A percentile compares a stretch with the other conserved stretches of the same genome.
Evolutionary conservation across 768 basidiomycete genomes (phyloP).

Genomic region (Suillus variegatus): DNA sequence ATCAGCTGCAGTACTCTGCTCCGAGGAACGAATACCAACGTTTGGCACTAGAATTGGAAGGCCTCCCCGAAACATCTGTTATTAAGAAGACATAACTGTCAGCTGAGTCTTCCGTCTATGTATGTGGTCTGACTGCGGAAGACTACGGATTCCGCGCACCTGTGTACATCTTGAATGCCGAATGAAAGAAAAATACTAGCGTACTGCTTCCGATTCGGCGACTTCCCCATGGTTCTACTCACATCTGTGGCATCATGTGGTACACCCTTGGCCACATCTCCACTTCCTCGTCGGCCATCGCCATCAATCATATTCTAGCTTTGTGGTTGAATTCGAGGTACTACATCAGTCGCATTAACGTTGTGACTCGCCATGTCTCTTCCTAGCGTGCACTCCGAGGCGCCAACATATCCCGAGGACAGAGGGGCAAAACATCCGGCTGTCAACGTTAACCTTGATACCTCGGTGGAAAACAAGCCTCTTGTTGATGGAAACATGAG

Average conservation of each 20-base stretch:
- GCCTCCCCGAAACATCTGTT: background rate
- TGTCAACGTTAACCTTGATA: background rate
- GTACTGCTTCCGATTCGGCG: background rate
- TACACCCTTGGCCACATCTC: background rate
- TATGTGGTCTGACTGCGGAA: background rate
- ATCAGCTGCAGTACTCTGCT: background rate
- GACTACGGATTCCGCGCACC: background rate
- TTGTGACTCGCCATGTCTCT: background rate
- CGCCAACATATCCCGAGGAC: background rate
- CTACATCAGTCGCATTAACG: background rate
- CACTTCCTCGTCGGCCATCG: background rate
- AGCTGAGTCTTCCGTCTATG: background rate
- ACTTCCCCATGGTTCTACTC: background rate
- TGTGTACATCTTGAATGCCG: background rate
- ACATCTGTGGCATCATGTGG: background rate
- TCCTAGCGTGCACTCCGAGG: background rate
- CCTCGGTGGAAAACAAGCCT: background rate
- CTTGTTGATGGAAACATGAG: slow-evolving; percentile 6
- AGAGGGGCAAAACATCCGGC: background rate
- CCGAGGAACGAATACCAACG: background rate
- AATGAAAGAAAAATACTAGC: background rate
- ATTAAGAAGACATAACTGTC: background rate
- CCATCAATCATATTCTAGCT: background rate
- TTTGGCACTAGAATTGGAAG: background rate
- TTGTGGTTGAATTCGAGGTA: background rate